Percentiles rank a stretch among this genome's conserved stretches.
Conservation (phyloP, 2,329 filamentous ascomycete genomes). For the Aspergillus viridinutans region DNA sequence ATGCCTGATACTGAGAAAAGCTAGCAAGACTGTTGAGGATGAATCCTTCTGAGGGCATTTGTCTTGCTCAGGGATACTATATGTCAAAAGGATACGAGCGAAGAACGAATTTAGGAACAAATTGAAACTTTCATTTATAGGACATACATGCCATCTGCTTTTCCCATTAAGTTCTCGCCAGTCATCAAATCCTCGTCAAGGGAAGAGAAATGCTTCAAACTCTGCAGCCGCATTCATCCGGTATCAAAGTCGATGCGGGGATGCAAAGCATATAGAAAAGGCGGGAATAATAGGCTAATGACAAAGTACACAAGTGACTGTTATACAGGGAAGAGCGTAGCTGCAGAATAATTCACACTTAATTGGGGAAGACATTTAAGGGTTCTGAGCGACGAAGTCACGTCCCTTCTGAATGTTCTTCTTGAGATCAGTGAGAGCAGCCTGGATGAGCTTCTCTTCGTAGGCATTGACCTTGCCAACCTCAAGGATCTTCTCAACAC, state of each 20-base stretch:
- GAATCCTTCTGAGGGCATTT: not conserved
- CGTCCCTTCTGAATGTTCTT: conserved; percentile 85
- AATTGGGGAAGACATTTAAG: conserved; percentile 33
- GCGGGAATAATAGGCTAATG: conserved; percentile 13
- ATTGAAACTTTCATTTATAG: conserved; percentile 2
- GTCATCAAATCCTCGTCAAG: not conserved
- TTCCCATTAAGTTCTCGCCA: conserved; percentile 1
- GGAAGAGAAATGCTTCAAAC: conserved; percentile 1
- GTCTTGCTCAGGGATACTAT: not conserved
- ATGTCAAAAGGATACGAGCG: not conserved
- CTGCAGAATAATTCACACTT: conserved; percentile 10
- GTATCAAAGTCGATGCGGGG: conserved; percentile 18
- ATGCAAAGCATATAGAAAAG: conserved; percentile 9
- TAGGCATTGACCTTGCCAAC: conserved; percentile 77
- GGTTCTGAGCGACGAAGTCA: conserved; percentile 60
- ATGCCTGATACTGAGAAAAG: not conserved
- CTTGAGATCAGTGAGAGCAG: conserved; percentile 63
- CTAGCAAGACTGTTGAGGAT: not conserved
- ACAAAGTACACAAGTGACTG: conserved; percentile 14
- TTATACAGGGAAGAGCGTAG: conserved; percentile 26
- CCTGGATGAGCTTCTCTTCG: conserved; percentile 88
- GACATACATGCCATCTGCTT: conserved; percentile 5
- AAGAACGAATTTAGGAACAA: not conserved
- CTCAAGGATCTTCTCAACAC: conserved; percentile 88
- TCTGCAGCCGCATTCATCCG: conserved; percentile 20